phyloP scores from a whole-genome alignment of 192 early-diverging fungal species.

The Pilobolus umbonatus region DNA sequence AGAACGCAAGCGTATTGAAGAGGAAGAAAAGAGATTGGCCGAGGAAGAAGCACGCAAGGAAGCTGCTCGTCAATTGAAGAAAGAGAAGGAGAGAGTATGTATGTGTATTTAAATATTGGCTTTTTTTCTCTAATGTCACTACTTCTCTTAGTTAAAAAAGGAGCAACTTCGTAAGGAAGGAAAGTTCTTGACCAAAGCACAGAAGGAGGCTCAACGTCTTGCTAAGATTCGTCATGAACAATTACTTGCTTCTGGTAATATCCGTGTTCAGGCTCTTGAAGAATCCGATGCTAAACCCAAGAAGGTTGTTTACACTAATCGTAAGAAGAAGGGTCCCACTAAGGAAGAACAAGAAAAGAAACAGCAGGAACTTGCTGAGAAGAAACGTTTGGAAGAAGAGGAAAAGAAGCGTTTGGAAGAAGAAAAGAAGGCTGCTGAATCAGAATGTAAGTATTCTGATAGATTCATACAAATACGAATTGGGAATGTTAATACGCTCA shows the following conservation, averaged over 20 bases:
- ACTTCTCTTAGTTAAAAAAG: slow-evolving; percentile 71
- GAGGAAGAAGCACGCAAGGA: slow-evolving; percentile 78
- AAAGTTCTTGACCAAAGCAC: slow-evolving; percentile 89
- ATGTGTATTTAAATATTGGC: no score
- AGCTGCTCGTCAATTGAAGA: slow-evolving; percentile 69
- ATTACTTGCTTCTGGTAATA: slow-evolving; percentile 69
- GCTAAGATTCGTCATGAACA: slow-evolving; percentile 68
- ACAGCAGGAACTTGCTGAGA: slow-evolving; percentile 25
- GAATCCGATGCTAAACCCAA: slow-evolving; percentile 53
- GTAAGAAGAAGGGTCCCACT: slow-evolving; percentile 60
- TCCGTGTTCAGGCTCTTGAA: slow-evolving; percentile 67
- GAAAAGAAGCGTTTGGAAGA: slow-evolving; percentile 34
- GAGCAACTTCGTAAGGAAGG: slow-evolving; percentile 90
- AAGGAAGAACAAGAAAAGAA: slow-evolving; percentile 36
- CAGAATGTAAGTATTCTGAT: slow-evolving; percentile 16
- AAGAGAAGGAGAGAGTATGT: slow-evolving; percentile 71
- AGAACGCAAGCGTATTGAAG: slow-evolving; percentile 57
- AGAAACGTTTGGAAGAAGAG: slow-evolving; percentile 31
- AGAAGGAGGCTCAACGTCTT: slow-evolving; percentile 76
- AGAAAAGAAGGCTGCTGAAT: slow-evolving; percentile 32
- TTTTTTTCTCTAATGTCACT: background rate
- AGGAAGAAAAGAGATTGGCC: slow-evolving; percentile 58
- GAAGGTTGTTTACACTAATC: slow-evolving; percentile 66
- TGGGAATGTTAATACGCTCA: background rate
- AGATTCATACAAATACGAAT: background rate